These are phyloP conservation scores for Corynascus novoguineensis DNA, from an alignment of 495 filamentous ascomycete genomes.

Conservation along the genomic window DNA sequence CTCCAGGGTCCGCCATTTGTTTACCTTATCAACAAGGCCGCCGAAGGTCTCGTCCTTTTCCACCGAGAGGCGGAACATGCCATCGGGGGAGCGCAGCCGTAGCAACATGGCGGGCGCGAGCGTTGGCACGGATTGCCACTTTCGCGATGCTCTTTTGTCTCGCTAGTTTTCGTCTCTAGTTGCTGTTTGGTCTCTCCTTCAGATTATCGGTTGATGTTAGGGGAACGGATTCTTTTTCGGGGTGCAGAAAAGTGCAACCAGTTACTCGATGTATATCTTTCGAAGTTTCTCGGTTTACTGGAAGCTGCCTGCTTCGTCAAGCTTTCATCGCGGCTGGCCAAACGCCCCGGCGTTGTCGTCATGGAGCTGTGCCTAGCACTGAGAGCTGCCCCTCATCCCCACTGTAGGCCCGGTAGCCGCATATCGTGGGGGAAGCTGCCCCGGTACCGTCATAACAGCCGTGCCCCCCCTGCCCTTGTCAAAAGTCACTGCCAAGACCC, in stretches of 20 bases:
- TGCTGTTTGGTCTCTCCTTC: neutral
- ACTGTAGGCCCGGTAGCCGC: neutral
- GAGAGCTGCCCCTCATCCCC: slow-evolving; percentile 18
- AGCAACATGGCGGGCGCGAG: slow-evolving; percentile 52
- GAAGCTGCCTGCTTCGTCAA: too few species aligned
- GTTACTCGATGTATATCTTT: too few species aligned
- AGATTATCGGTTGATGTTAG: neutral
- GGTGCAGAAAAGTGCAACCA: too few species aligned
- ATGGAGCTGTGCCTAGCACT: slow-evolving; percentile 24
- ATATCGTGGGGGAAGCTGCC: slow-evolving; percentile 5
- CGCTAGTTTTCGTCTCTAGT: neutral
- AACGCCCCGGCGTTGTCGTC: too few species aligned
- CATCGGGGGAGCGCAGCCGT: slow-evolving; percentile 63
- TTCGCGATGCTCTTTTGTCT: neutral
- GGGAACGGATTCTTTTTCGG: too few species aligned
- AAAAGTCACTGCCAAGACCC: slow-evolving; percentile 14
- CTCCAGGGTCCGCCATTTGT: neutral
- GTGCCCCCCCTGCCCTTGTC: neutral
- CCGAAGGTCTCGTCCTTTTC: slow-evolving; percentile 53
- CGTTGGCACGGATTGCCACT: neutral
- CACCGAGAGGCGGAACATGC: slow-evolving; percentile 61
- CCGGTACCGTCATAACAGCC: slow-evolving; percentile 4
- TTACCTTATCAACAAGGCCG: slow-evolving; percentile 47
- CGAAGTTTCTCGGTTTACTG: too few species aligned
- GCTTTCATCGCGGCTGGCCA: too few species aligned